Conservation (phyloP, 1,284 basidiomycete species). For the Boletus sp. region DNA sequence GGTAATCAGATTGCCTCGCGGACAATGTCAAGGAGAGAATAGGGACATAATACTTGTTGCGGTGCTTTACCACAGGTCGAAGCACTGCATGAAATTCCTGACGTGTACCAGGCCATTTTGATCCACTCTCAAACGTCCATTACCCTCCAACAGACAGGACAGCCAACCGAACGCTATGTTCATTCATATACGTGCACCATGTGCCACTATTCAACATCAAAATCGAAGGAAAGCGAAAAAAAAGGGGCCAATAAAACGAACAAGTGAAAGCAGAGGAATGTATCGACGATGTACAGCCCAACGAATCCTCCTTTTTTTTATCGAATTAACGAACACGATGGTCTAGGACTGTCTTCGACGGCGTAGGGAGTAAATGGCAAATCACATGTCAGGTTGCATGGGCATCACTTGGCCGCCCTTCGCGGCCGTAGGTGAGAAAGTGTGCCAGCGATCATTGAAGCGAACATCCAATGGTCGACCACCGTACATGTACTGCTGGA, state of each 20-base stretch:
- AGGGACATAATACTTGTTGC: too few species aligned
- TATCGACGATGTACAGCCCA: neutral
- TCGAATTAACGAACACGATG: neutral
- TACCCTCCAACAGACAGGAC: too few species aligned
- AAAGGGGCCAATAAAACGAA: neutral
- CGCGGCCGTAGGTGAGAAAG: slow-evolving; percentile 78
- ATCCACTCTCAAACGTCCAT: too few species aligned
- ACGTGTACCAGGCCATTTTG: too few species aligned
- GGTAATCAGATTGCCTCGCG: too few species aligned
- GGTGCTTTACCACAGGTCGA: too few species aligned
- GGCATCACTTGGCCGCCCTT: slow-evolving; percentile 73
- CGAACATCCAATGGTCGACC: slow-evolving; percentile 83
- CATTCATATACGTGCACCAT: slow-evolving; percentile 8
- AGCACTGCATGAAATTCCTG: too few species aligned
- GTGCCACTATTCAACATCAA: slow-evolving; percentile 8
- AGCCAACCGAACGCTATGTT: slow-evolving; percentile 4
- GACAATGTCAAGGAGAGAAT: too few species aligned
- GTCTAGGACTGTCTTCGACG: neutral
- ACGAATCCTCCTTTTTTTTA: slow-evolving; percentile 6
- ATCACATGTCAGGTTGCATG: slow-evolving; percentile 47
- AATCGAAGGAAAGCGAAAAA: neutral
- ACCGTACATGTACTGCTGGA: slow-evolving; percentile 89
- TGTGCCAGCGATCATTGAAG: slow-evolving; percentile 91
- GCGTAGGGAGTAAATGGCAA: too few species aligned
- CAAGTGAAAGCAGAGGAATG: slow-evolving; percentile 1